Percentiles rank a stretch among this genome's conserved stretches.
These are phyloP conservation scores for Trichophyton benhamiae DNA, from an alignment of 2,329 filamentous ascomycete genomes.

Conservation along the genomic window DNA sequence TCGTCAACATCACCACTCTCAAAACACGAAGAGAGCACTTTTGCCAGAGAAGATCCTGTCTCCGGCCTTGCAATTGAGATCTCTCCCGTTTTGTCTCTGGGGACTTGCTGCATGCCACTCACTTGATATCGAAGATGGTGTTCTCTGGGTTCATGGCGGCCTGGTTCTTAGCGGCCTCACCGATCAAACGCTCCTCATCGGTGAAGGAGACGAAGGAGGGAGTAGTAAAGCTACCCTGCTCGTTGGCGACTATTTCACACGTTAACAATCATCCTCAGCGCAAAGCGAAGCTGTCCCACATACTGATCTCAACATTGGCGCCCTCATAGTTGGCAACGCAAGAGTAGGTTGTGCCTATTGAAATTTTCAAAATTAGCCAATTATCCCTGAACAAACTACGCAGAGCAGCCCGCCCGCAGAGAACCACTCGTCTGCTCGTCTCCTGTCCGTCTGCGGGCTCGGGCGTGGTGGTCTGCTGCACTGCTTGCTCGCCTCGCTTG, in stretches of 20 bases:
- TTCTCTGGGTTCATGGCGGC: conserved; percentile 98
- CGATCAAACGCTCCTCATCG: conserved; percentile 95
- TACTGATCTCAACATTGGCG: conserved; percentile 98
- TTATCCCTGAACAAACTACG: conserved; percentile 8
- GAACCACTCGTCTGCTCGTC: neutral
- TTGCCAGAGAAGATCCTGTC: neutral
- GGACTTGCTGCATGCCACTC: conserved; percentile 31
- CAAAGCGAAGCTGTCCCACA: conserved; percentile 25
- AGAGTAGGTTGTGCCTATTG: conserved; percentile 91
- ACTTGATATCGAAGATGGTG: conserved; percentile 99
- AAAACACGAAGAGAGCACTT: neutral
- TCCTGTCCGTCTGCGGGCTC: neutral
- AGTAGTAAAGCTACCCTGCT: conserved; percentile 98
- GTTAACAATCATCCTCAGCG: conserved; percentile 15
- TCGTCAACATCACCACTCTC: neutral
- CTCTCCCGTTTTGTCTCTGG: neutral
- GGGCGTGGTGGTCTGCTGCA: neutral
- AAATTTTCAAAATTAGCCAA: conserved; percentile 7
- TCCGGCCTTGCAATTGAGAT: neutral
- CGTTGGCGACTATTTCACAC: conserved; percentile 65
- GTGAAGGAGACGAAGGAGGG: conserved; percentile 99
- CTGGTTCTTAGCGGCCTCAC: conserved; percentile 99
- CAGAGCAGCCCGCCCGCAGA: neutral
- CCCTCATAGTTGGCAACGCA: conserved; percentile 99
- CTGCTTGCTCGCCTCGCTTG: neutral